Evolutionary conservation across 2,329 filamentous ascomycete species (phyloP).

Genomic region (Colletotrichum sp.): DNA sequence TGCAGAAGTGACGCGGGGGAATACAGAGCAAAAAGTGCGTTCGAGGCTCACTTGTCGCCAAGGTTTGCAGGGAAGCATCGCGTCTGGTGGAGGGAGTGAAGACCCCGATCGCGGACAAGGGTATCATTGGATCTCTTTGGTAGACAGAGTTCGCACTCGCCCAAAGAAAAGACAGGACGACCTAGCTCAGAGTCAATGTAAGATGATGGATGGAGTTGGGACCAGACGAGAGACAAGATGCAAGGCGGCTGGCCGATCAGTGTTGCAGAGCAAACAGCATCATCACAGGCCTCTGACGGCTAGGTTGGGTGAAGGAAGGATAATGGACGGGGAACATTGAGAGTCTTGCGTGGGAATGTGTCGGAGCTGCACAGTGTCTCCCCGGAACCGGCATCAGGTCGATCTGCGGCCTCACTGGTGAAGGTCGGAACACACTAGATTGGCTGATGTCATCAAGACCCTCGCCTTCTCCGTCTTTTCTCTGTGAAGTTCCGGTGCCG

Average conservation of each 20-base stretch:
- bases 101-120: neutral
- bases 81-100: neutral
- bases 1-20: neutral
- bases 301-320: neutral
- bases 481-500: neutral
- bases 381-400: neutral
- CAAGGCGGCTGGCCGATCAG: neutral
- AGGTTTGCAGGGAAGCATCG: neutral
- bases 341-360: neutral
- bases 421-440: neutral
- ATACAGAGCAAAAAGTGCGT: neutral
- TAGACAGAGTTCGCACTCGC: neutral
- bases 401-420: neutral
- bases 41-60: neutral
- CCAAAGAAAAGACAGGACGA: neutral
- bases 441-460: conserved; percentile 5
- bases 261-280: neutral
- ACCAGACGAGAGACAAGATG: neutral
- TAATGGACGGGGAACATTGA: neutral
- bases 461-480: neutral
- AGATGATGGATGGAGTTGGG: neutral
- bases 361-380: neutral
- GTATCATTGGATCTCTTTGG: neutral
- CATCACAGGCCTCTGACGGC: neutral
- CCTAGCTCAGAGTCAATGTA: neutral